These are phyloP conservation scores for Ogataea populi-albae DNA, from an alignment of 805 yeast genomes.

Conservation along the genomic window DNA sequence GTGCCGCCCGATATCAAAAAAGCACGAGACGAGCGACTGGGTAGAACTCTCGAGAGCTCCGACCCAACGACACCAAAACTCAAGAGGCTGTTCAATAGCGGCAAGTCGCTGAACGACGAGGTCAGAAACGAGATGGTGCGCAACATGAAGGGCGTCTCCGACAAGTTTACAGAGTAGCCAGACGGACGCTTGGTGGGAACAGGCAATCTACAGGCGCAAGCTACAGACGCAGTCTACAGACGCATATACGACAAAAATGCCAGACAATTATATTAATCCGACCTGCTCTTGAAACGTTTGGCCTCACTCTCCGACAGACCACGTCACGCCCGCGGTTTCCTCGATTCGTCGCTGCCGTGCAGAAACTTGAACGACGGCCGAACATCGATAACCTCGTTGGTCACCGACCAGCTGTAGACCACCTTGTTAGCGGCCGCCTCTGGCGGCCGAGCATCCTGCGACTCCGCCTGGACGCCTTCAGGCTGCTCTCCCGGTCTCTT, in stretches of 20 bases:
- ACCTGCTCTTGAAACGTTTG: no score
- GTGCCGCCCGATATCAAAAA: conserved; percentile 24
- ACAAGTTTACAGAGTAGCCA: conserved; percentile 14
- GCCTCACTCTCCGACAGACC: not conserved
- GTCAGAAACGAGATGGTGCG: conserved; percentile 24
- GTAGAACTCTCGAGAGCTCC: conserved; percentile 4
- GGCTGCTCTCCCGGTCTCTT: conserved; percentile 20
- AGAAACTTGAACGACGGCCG: conserved; percentile 20
- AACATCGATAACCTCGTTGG: conserved; percentile 17
- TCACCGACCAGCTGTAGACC: conserved; percentile 23
- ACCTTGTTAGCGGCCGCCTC: not conserved
- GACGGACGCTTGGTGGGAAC: no score
- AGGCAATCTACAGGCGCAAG: no score
- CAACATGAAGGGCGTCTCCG: conserved; percentile 11
- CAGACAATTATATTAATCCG: no score
- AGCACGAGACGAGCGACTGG: conserved; percentile 15
- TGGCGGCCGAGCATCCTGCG: no score
- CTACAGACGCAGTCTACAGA: no score
- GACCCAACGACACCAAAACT: conserved; percentile 3
- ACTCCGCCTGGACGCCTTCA: not conserved
- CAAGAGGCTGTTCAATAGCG: conserved; percentile 22
- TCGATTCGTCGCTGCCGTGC: conserved; percentile 4
- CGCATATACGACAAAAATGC: no score
- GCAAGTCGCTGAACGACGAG: conserved; percentile 26
- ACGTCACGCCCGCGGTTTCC: not conserved